A percentile compares a stretch with the other conserved stretches of the same genome.
Conservation (phyloP, 140 eudicot genomes). For the Anethum foeniculum region DNA sequence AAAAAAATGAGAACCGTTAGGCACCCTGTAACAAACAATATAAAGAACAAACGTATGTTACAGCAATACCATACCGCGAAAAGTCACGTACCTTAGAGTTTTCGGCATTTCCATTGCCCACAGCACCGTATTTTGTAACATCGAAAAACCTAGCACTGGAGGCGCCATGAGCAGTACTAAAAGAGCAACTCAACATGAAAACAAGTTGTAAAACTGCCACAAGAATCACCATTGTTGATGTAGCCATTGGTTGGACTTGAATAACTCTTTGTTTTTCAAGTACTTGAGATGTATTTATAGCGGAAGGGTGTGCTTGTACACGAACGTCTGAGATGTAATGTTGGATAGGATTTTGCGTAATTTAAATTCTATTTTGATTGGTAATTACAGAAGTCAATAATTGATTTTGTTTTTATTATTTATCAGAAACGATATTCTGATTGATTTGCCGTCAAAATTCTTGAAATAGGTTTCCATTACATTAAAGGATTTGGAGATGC, state of each 20-base stretch:
- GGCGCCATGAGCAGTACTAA: background rate
- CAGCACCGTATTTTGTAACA: slow-evolving; percentile 17
- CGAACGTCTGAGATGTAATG: background rate
- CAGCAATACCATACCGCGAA: background rate
- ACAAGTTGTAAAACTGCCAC: background rate
- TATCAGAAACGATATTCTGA: background rate
- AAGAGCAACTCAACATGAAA: background rate
- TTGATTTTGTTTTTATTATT: too few relatives aligned
- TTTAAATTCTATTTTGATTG: too few relatives aligned
- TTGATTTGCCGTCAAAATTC: background rate
- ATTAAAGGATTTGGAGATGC: background rate
- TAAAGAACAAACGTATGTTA: background rate
- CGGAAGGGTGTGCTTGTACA: background rate
- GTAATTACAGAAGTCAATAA: too few relatives aligned
- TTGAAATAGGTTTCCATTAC: too few relatives aligned
- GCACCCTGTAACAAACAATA: background rate
- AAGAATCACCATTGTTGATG: background rate
- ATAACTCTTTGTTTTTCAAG: background rate
- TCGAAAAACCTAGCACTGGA: background rate
- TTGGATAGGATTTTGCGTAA: background rate
- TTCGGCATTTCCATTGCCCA: slow-evolving; percentile 10
- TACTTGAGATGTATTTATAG: background rate
- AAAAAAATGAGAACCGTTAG: too few relatives aligned
- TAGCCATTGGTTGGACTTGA: background rate
- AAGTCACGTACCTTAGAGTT: slow-evolving; percentile 11